Base-by-base conservation (phyloP, 495 filamentous ascomycete species). In the Rusavskia elegans region DNA sequence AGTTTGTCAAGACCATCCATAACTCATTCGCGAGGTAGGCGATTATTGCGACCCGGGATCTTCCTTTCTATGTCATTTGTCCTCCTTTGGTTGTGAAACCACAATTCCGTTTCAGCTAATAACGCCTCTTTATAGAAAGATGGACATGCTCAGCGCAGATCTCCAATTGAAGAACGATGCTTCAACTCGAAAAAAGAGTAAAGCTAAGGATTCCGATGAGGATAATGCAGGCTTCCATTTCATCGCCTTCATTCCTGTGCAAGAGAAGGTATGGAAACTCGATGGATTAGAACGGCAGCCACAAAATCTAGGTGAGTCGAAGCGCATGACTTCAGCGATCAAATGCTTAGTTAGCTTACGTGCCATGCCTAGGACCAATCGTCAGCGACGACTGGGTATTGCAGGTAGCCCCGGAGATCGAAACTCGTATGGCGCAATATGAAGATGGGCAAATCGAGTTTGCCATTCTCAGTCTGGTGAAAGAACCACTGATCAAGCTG, bases 201-300 rank as follows among this genome's bases (percentile, higher is more conserved):
- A 55, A 32, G 30, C 39, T 27, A 62, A 52, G 20, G 59, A 63
- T 8, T 65, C 69, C 36, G 63, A 66, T 13, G 65, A 76, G 7
- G 68, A 69, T 0, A 77, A 82, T 41, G 64, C 68, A 3, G 77
- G 72, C 1, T 92, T 82, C 57, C 92, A 98, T 60, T 98, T 90
- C 63, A 84, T 94, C 55, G 89, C 88, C 4, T 95, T 85, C 60
- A 82, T 96, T 41, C 88, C 90, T 13, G 75, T 83, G 17, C 71
- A 78, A 38, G 80, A 77, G 6, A 69, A 78, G 35, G 74, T 95
- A 16, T 98, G 89, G 87, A 85, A 87, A 55, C 80, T 98, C 6
- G 92, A 98, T 61, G 92, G 92, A 2, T 70, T 98, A 6, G 78
- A 89, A 64, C 67, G 69, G 30, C 77, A 81, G 55, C 92, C 92